Evolutionary conservation across 805 yeast genomes (phyloP).

Genomic region (Pichia rugopelliculosa): DNA sequence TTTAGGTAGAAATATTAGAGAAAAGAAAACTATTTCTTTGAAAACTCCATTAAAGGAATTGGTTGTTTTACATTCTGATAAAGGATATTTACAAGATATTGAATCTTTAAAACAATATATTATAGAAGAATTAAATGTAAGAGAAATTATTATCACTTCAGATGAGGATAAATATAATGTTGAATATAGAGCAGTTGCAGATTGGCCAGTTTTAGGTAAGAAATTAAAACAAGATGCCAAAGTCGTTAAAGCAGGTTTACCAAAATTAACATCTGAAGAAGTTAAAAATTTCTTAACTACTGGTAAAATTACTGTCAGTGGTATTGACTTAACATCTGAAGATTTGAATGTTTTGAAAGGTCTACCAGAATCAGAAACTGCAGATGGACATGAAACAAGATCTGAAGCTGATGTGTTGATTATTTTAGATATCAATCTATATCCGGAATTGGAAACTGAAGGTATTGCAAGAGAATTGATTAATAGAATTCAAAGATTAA

Average conservation of each 20-base stretch:
- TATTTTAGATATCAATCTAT: constrained; percentile 78
- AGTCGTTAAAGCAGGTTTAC: constrained; percentile 91
- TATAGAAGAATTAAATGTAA: constrained; percentile 85
- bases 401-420: constrained; percentile 84
- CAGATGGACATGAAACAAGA: constrained; percentile 77
- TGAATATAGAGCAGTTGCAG: constrained; percentile 90
- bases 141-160: constrained; percentile 77
- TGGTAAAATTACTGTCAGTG: constrained; percentile 80
- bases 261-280: constrained; percentile 69
- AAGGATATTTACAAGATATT: constrained; percentile 66
- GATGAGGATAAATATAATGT: constrained; percentile 92
- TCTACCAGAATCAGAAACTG: constrained; percentile 57
- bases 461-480: constrained; percentile 95
- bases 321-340: constrained; percentile 78
- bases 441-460: constrained; percentile 85
- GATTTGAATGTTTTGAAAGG: constrained; percentile 90
- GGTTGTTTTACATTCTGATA: constrained; percentile 78
- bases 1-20: constrained; percentile 93
- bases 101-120: constrained; percentile 72
- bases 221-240: constrained; percentile 91
- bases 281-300: constrained; percentile 66
- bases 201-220: constrained; percentile 98
- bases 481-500: constrained; percentile 93
- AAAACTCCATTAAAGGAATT: constrained; percentile 90
- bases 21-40: constrained; percentile 86